phyloP scores from a whole-genome alignment of 192 early-diverging fungal genomes.

The Coemansia sp. region DNA sequence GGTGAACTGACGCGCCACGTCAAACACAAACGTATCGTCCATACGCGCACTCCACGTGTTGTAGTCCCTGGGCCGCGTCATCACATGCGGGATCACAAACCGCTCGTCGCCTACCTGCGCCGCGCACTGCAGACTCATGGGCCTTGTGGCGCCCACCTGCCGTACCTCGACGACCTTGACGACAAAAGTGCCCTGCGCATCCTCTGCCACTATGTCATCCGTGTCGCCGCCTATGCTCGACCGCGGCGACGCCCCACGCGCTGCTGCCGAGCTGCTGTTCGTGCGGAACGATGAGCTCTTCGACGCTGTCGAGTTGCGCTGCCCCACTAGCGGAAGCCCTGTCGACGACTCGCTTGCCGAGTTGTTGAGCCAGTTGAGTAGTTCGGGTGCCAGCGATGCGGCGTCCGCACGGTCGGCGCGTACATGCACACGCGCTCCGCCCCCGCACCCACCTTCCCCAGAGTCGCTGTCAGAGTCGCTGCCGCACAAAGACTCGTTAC shows the following conservation, averaged over 20 bases:
- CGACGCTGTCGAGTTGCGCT: conserved; percentile 41
- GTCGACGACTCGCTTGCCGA: conserved; percentile 38
- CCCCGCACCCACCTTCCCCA: neutral
- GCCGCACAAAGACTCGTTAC: conserved; percentile 49
- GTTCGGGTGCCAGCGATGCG: conserved; percentile 36
- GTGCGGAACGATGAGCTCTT: conserved; percentile 50
- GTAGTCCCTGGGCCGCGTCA: conserved; percentile 32
- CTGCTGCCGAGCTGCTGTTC: conserved; percentile 54
- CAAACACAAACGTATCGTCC: conserved; percentile 58
- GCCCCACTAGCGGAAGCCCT: conserved; percentile 28
- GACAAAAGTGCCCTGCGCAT: conserved; percentile 45
- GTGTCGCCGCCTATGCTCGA: conserved; percentile 28
- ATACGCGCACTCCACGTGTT: conserved; percentile 45
- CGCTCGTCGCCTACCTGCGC: conserved; percentile 52
- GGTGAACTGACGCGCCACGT: conserved; percentile 49
- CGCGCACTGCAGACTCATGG: conserved; percentile 54
- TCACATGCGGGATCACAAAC: conserved; percentile 51
- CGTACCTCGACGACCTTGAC: conserved; percentile 52
- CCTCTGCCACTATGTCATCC: neutral
- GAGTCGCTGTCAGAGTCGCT: conserved; percentile 20
- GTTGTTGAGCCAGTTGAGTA: conserved; percentile 52
- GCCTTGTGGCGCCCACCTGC: conserved; percentile 33
- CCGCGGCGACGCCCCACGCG: conserved; percentile 29
- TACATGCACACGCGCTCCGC: conserved; percentile 46
- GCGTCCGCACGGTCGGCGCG: conserved; percentile 10